Evolutionary conservation across 495 filamentous ascomycete genomes (phyloP).

Genomic region (Penicillium mononematosum): DNA sequence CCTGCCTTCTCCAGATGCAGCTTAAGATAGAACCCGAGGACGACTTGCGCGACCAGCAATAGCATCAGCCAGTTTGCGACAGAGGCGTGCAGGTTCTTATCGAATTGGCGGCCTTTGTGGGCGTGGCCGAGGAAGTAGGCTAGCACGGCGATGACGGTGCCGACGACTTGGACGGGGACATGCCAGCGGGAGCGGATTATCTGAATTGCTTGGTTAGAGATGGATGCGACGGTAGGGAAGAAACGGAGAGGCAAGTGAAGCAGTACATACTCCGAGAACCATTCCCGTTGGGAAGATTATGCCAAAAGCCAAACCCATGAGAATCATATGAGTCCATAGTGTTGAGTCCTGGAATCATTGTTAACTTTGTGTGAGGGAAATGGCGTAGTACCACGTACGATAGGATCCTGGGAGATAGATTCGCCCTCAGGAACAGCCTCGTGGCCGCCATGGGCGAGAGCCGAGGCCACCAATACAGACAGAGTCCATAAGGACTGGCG

Average conservation of each 20-base stretch:
- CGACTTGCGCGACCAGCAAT: conserved; percentile 71
- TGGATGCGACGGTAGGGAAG: neutral
- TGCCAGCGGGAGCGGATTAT: conserved; percentile 91
- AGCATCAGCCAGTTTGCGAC: conserved; percentile 81
- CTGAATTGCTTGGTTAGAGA: conserved; percentile 39
- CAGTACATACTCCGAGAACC: conserved; percentile 79
- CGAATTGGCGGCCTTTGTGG: conserved; percentile 87
- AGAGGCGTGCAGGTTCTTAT: conserved; percentile 75
- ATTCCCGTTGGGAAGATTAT: conserved; percentile 91
- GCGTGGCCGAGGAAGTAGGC: conserved; percentile 90
- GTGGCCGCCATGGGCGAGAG: conserved; percentile 71
- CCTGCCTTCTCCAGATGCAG: conserved; percentile 83
- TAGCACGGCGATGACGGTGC: conserved; percentile 69
- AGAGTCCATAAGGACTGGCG: conserved; percentile 25
- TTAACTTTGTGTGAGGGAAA: neutral
- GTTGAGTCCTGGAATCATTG: conserved; percentile 61
- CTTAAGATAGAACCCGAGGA: conserved; percentile 82
- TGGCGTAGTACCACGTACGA: conserved; percentile 58
- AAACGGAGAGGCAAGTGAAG: neutral
- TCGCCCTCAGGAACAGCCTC: conserved; percentile 72
- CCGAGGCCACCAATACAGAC: conserved; percentile 35
- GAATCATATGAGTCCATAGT: conserved; percentile 89
- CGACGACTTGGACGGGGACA: conserved; percentile 81
- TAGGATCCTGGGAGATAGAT: conserved; percentile 74
- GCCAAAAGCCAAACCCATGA: conserved; percentile 86